Conservation (phyloP, 768 basidiomycete genomes). For the Phallus indusiatus region DNA sequence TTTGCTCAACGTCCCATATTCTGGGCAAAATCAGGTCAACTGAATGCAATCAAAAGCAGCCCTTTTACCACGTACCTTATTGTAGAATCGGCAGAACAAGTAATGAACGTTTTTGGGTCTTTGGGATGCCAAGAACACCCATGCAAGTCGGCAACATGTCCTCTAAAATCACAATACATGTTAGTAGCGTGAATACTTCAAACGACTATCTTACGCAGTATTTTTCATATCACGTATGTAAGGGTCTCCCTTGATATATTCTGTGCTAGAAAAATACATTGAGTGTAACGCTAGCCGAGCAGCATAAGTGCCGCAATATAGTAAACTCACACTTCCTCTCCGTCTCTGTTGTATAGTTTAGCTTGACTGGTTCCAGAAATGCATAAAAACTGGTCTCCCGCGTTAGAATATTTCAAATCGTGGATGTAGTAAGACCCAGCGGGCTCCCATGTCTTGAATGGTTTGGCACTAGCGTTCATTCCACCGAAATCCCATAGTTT, state of each 20-base stretch:
- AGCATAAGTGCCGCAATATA: conserved; percentile 6
- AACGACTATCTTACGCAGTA: conserved; percentile 61
- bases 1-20: conserved; percentile 91
- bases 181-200: conserved; percentile 6
- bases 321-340: conserved; percentile 75
- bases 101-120: conserved; percentile 76
- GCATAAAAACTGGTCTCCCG: conserved; percentile 77
- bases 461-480: conserved; percentile 83
- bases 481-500: conserved; percentile 99
- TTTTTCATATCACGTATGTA: conserved; percentile 99
- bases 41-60: conserved; percentile 1
- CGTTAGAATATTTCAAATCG: conserved; percentile 82
- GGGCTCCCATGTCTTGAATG: conserved; percentile 96
- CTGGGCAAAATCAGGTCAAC: conserved; percentile 29
- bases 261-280: conserved; percentile 2
- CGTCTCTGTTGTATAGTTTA: conserved; percentile 86
- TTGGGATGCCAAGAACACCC: conserved; percentile 92
- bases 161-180: conserved; percentile 38
- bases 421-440: conserved; percentile 91
- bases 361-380: conserved; percentile 84
- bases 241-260: conserved; percentile 86
- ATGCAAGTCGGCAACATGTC: conserved; percentile 88
- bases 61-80: conserved; percentile 50
- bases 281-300: neutral
- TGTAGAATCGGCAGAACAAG: conserved; percentile 91